phyloP scores from a whole-genome alignment of 306 rosid species.

The Corylus avellana region DNA sequence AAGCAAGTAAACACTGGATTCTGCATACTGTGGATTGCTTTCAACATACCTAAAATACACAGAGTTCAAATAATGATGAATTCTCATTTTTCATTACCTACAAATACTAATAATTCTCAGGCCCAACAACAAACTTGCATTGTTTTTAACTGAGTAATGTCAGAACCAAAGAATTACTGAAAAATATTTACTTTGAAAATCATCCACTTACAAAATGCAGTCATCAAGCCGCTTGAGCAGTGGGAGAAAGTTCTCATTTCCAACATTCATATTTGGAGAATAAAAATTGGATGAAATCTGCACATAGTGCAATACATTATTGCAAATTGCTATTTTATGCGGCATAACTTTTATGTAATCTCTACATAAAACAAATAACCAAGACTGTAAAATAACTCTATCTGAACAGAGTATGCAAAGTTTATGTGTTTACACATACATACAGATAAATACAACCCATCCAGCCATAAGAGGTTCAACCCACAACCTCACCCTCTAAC shows the following conservation, averaged over 20 bases:
- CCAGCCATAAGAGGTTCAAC: background rate
- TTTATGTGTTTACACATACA: background rate
- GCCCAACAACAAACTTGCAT: background rate
- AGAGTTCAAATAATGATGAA: constrained; percentile 18
- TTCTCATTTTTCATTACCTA: background rate
- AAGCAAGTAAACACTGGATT: constrained; percentile 93
- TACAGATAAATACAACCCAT: background rate
- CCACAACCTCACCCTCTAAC: background rate
- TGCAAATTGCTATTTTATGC: background rate
- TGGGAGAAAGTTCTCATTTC: constrained; percentile 81
- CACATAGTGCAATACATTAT: constrained; percentile 25
- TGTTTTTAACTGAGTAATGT: background rate
- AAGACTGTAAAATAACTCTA: background rate
- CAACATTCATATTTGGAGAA: constrained; percentile 89
- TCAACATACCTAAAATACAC: constrained; percentile 76
- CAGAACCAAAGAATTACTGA: constrained; percentile 8
- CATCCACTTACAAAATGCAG: constrained; percentile 85
- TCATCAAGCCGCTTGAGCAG: constrained; percentile 95
- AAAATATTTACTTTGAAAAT: background rate
- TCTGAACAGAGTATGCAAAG: background rate
- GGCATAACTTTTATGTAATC: background rate
- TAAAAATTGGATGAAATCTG: constrained; percentile 92
- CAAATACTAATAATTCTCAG: constrained; percentile 14
- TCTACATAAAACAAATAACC: background rate
- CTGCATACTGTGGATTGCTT: constrained; percentile 91